Evolutionary conservation across 2,329 filamentous ascomycete genomes (phyloP).

Genomic region (Tolypocladium tundrense): DNA sequence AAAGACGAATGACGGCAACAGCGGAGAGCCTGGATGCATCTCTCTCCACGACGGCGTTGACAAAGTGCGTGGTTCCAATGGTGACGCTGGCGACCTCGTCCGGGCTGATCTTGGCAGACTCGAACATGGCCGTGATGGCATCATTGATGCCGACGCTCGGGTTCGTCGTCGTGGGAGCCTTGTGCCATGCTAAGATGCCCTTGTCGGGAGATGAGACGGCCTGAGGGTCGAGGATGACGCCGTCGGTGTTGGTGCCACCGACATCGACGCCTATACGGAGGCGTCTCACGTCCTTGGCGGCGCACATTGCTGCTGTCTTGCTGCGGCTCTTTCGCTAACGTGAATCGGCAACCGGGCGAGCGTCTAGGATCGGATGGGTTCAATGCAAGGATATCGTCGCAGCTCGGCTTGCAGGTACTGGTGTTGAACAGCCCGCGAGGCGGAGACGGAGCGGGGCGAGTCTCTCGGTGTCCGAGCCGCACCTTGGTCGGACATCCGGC

Average conservation of each 20-base stretch:
- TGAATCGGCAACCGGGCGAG: not conserved
- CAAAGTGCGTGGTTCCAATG: constrained; percentile 47
- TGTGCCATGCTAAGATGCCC: constrained; percentile 39
- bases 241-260: constrained; percentile 44
- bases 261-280: constrained; percentile 36
- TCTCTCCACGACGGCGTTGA: constrained; percentile 47
- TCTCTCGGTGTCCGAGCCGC: not conserved
- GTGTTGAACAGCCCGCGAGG: not conserved
- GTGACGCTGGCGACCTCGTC: constrained; percentile 35
- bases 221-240: constrained; percentile 36
- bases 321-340: not conserved
- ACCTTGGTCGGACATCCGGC: not conserved
- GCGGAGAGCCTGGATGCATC: constrained; percentile 35
- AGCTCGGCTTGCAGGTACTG: not conserved
- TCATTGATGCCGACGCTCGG: constrained; percentile 35
- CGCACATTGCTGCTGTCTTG: not conserved
- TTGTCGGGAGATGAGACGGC: constrained; percentile 21
- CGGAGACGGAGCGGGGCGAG: not conserved
- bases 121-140: constrained; percentile 33
- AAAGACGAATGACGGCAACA: constrained; percentile 45
- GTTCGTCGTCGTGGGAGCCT: constrained; percentile 36
- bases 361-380: not conserved
- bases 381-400: not conserved
- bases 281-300: constrained; percentile 2
- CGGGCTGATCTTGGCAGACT: constrained; percentile 19